Conservation (phyloP, 176 grass and related monocot species). For the Tillandsia fasciculata region DNA sequence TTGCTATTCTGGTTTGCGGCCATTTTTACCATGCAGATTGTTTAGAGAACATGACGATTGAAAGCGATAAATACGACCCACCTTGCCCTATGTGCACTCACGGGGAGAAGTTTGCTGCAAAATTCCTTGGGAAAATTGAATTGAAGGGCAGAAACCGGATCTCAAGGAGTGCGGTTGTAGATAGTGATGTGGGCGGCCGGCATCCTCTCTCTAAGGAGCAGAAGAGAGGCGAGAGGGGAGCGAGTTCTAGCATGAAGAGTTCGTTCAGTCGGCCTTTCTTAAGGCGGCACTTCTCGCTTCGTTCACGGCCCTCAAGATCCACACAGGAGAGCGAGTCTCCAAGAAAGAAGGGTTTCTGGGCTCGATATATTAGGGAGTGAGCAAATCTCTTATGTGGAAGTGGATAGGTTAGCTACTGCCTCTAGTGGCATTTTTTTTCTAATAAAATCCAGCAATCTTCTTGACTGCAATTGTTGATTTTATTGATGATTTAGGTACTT, state of each 20-base stretch:
- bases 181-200: neutral
- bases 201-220: slow-evolving; percentile 20
- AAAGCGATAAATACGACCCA: slow-evolving; percentile 63
- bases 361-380: slow-evolving; percentile 37
- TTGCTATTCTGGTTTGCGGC: slow-evolving; percentile 55
- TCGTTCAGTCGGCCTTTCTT: slow-evolving; percentile 44
- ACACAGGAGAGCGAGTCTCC: slow-evolving; percentile 21
- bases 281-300: slow-evolving; percentile 49
- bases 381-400: neutral
- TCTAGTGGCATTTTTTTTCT: neutral
- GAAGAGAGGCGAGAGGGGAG: slow-evolving; percentile 20
- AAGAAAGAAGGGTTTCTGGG: slow-evolving; percentile 75
- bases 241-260: slow-evolving; percentile 50
- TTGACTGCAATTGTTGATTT: no score
- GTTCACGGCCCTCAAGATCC: slow-evolving; percentile 27
- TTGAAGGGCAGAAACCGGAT: slow-evolving; percentile 21
- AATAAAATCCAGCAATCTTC: neutral
- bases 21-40: slow-evolving; percentile 65
- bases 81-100: slow-evolving; percentile 52
- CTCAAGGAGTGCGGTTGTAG: slow-evolving; percentile 30
- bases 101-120: slow-evolving; percentile 43
- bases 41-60: slow-evolving; percentile 56
- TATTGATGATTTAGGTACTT: no score
- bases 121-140: slow-evolving; percentile 39
- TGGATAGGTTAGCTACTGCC: slow-evolving; percentile 9